Percentiles rank a stretch among this genome's conserved stretches.
Evolutionary conservation across 768 basidiomycete species (phyloP).

Genomic region (Lactifluus pinguis): DNA sequence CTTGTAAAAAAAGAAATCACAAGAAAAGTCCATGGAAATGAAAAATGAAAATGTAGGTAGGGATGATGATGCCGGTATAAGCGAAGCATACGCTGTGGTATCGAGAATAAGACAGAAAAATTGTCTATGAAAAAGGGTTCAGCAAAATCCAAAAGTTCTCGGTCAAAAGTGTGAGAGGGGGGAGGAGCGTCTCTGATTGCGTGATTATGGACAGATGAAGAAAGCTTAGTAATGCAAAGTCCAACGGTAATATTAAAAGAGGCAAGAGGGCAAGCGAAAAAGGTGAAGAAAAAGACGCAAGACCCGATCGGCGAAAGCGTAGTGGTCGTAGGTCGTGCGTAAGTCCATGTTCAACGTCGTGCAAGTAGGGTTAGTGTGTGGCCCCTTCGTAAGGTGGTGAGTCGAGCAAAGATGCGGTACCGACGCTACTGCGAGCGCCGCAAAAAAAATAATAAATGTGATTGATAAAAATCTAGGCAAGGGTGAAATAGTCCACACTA

Average conservation of each 20-base stretch:
- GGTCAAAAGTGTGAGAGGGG: not conserved
- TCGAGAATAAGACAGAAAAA: not conserved
- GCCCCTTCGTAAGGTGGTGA: slow-evolving; percentile 5
- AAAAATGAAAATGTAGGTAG: not conserved
- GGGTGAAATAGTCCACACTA: not conserved
- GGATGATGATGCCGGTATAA: slow-evolving; percentile 8
- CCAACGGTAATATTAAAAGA: not conserved
- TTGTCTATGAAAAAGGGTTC: not conserved
- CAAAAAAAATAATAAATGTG: slow-evolving; percentile 11
- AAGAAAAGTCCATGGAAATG: not conserved
- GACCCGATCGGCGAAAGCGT: slow-evolving; percentile 5
- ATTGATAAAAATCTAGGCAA: slow-evolving; percentile 12
- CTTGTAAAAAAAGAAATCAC: not conserved
- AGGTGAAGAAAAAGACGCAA: not conserved
- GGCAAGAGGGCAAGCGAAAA: not conserved
- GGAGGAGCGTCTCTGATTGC: slow-evolving; percentile 3
- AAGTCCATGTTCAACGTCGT: slow-evolving; percentile 10
- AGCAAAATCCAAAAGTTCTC: not conserved
- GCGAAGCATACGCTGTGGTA: slow-evolving; percentile 8
- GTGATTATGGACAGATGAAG: not conserved
- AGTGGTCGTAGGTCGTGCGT: slow-evolving; percentile 6
- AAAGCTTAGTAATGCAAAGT: not conserved
- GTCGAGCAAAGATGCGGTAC: not conserved
- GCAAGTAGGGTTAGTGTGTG: slow-evolving; percentile 4
- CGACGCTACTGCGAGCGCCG: not conserved